These are phyloP conservation scores for Cadophora malorum DNA, from an alignment of 2,329 filamentous ascomycete genomes.

Conservation along the genomic window DNA sequence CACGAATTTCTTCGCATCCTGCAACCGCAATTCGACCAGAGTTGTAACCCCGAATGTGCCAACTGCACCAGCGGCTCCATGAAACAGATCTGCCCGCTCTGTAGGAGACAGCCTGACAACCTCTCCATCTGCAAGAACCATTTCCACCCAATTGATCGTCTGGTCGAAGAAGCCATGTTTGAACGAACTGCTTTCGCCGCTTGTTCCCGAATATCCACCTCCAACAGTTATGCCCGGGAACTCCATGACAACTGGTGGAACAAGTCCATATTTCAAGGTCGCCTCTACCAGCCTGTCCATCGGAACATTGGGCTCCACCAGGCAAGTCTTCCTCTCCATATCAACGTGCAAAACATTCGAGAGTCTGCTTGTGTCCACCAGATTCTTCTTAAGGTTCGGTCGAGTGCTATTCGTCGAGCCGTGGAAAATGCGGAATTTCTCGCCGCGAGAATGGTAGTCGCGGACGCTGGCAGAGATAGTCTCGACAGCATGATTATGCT, in stretches of 20 bases:
- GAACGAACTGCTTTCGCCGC: constrained; percentile 72
- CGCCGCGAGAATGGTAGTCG: constrained; percentile 54
- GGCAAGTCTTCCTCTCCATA: constrained; percentile 49
- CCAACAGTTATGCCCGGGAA: constrained; percentile 74
- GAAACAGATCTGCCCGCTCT: constrained; percentile 61
- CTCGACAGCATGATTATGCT: constrained; percentile 52
- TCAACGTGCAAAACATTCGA: constrained; percentile 54
- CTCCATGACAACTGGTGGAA: constrained; percentile 73
- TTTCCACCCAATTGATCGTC: constrained; percentile 66
- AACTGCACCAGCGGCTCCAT: constrained; percentile 63
- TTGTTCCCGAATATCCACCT: constrained; percentile 70
- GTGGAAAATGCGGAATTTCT: constrained; percentile 62
- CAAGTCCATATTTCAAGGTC: constrained; percentile 59
- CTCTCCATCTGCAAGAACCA: constrained; percentile 65
- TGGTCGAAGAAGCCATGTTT: constrained; percentile 70
- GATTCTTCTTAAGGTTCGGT: constrained; percentile 48
- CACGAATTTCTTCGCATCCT: constrained; percentile 60
- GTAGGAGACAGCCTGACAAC: constrained; percentile 54
- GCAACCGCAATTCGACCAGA: constrained; percentile 61
- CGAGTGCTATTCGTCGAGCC: constrained; percentile 62
- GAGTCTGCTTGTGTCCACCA: constrained; percentile 57
- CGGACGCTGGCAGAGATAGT: constrained; percentile 53
- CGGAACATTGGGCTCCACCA: constrained; percentile 72
- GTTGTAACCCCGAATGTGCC: constrained; percentile 68
- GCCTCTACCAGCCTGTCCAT: constrained; percentile 69